Evolutionary conservation across 495 filamentous ascomycete genomes (phyloP), one percentile per base, ranked within the genome.

Genomic region (Pseudomonodictys pantanalensis): DNA sequence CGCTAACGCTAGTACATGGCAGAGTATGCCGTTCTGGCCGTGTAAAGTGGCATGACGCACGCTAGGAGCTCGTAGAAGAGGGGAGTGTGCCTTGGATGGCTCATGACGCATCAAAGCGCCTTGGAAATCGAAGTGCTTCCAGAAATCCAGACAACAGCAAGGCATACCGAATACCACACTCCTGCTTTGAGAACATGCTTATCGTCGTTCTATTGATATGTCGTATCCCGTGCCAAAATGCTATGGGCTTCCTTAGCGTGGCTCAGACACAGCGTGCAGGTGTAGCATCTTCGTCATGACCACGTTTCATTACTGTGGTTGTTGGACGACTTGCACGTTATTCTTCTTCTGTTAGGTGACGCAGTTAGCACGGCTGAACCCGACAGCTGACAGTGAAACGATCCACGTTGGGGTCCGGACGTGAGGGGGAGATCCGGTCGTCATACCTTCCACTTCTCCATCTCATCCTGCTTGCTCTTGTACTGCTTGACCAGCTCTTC

Each of bases 381-480:
- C 9, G 24, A 50, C 4, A 30, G 15, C 28, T 50, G 24, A 25
- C n/a, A 30, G 18, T 28, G 46, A 6, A 25, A 24, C 6, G 3
- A 52, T 3, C 12, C 7, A 11, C 20, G 15, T 38, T 38, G 43
- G 33, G 9, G 30, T 20, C 18, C 23, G 22, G 18, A 24, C 39
- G 6, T 52, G 2, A 63, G 29, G 18, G 51, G 12, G 25, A 41
- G 28, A 38, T 43, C 38, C 12, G 25, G 33, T 15, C 17, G 44
- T 68, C 84, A 38, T 76, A 95, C 93, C 90, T 98, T 98, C 93
- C 93, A 98, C 73, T 84, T 92, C 70, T 98, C 93, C 79, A 98
- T 83, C 70, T 98, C 93, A 28, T 87, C 81, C 76, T 98, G 91
- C 77, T 96, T 95, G 23, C 78, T 75, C 79, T 95, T 95, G 79